Conservation (phyloP, 768 basidiomycete species). For the Mycena kentingensis region DNA sequence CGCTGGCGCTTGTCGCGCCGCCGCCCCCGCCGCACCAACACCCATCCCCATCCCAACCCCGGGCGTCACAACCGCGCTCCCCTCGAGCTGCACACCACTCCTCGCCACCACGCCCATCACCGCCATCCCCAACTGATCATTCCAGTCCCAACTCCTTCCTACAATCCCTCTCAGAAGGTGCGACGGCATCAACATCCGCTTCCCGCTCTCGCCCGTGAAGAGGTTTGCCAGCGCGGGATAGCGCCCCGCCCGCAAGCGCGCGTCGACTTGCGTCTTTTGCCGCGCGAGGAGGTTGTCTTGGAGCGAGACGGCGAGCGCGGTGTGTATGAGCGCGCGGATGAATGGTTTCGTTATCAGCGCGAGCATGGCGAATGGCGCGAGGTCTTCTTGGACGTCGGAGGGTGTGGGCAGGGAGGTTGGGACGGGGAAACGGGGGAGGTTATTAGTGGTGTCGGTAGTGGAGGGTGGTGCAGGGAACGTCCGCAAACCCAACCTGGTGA, state of each 20-base stretch:
- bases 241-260: constrained; percentile 20
- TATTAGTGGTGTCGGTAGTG: background rate
- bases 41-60: too few species aligned
- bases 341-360: constrained; percentile 38
- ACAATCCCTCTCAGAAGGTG: constrained; percentile 46
- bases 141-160: constrained; percentile 27
- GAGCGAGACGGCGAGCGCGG: constrained; percentile 39
- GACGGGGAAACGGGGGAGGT: constrained; percentile 1
- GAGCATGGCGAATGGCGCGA: constrained; percentile 46
- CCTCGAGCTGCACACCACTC: constrained; percentile 17
- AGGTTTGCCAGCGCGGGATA: constrained; percentile 17
- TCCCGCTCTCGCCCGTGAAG: constrained; percentile 11
- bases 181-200: constrained; percentile 41
- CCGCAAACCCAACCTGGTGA: constrained; percentile 29
- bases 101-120: constrained; percentile 13
- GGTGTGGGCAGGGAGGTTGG: constrained; percentile 25
- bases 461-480: constrained; percentile 21
- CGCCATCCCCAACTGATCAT: constrained; percentile 16
- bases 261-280: constrained; percentile 19
- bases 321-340: constrained; percentile 36
- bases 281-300: constrained; percentile 31
- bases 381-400: constrained; percentile 32
- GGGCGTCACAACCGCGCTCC: too few species aligned
- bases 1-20: too few species aligned
- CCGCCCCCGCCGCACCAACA: too few species aligned